Evolutionary conservation across 495 filamentous ascomycete species (phyloP), one percentile per base, ranked within the genome.

Genomic region (Rhizodiscina lignyota): DNA sequence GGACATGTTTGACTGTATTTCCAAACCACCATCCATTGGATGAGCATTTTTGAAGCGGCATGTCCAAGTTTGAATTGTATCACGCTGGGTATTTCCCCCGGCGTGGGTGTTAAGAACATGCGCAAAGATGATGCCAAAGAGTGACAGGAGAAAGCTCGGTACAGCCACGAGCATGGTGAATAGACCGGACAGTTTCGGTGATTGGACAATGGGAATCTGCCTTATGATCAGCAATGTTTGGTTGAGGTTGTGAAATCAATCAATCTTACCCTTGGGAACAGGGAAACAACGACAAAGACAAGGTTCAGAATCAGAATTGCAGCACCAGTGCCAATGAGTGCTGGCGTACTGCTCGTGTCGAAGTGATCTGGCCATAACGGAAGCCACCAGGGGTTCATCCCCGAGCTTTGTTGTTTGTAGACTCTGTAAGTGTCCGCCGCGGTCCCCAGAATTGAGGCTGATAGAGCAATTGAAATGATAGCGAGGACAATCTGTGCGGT

Each of bases 321-420:
- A 1, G 40, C 42, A 2, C 48, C 34, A 11, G 49, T 37, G 1
- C 51, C 55, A 28, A 57, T 42, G n/a, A 56, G 31, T 10, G 41
- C 36, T 30, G 53, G 45, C 10, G 54, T 49, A 19, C 52, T 51
- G 3, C 37, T 17, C 3, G 38, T 39, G 27, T 56, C 48, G 36
- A 59, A 56, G 38, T 56, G 53, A 26, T 50, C 39, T 1, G 55
- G 53, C 53, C 53, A 56, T 12, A 56, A 34, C 5, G 53, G 53
- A 8, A 59, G 36, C 39, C 53, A 54, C 55, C 55, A 59, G 16
- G 45, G 49, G 36, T 59, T 55, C n/a, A 8, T 27, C 10, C 17
- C n/a, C 5, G 42, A 41, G 3, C 35, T 34, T 21, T 52, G 49
- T 31, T 55, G 27, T 6, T 38, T 44, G 40, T 52, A 58, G 37